phyloP scores from a whole-genome alignment of 116 monocot genomes.

The Papilionanthe hybrid region DNA sequence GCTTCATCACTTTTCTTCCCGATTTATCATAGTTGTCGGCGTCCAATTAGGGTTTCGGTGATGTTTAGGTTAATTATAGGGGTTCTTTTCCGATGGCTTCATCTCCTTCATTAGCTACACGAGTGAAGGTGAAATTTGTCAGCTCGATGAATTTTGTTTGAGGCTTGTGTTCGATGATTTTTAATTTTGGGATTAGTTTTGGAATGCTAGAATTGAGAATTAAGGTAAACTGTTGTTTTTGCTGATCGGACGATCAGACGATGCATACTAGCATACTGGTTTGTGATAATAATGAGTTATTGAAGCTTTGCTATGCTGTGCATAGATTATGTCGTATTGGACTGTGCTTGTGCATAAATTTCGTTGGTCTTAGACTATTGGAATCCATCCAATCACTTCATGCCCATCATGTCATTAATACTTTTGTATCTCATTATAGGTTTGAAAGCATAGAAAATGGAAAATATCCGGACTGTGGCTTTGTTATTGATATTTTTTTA shows the following conservation, averaged over 20 bases:
- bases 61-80: background rate
- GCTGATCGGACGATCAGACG: background rate
- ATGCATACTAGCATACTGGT: background rate
- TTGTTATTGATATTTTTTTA: too few relatives aligned
- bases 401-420: background rate
- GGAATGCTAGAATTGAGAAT: background rate
- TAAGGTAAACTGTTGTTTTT: background rate
- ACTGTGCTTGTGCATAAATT: background rate
- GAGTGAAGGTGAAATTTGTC: background rate
- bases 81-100: background rate
- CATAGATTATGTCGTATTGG: background rate
- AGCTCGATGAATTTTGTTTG: background rate
- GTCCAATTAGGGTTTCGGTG: background rate
- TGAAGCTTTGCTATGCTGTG: background rate
- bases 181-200: background rate
- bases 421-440: background rate
- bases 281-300: background rate
- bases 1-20: background rate
- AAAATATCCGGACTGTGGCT: too few relatives aligned
- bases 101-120: background rate
- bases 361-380: background rate
- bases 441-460: too few relatives aligned
- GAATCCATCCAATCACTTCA: background rate
- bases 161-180: background rate
- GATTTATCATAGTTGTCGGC: background rate